Conservation (phyloP, 345 rosid species). For the Lenwebbia sp. region DNA sequence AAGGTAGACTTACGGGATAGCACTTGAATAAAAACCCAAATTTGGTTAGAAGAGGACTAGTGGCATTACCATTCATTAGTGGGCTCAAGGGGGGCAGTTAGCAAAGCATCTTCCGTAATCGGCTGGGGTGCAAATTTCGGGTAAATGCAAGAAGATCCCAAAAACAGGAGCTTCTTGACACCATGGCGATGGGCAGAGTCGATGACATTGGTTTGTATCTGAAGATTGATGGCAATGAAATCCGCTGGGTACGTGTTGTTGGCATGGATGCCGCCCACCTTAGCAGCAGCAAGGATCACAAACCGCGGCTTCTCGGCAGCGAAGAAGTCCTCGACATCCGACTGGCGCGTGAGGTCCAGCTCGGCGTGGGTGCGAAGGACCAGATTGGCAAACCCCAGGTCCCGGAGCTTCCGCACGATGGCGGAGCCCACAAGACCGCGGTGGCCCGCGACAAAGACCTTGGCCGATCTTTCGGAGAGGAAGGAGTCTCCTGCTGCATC, state of each 20-base stretch:
- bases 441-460: constrained; percentile 94
- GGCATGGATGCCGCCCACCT: constrained; percentile 96
- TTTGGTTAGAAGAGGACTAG: background rate
- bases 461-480: constrained; percentile 55
- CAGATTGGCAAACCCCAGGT: constrained; percentile 57
- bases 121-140: constrained; percentile 96
- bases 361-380: constrained; percentile 61
- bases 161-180: constrained; percentile 67
- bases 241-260: constrained; percentile 95
- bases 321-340: constrained; percentile 71
- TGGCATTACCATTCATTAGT: constrained; percentile 79
- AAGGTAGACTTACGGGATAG: background rate
- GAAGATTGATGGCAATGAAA: constrained; percentile 84
- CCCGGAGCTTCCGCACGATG: constrained; percentile 59
- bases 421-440: constrained; percentile 90
- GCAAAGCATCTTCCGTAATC: constrained; percentile 64
- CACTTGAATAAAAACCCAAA: background rate
- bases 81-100: constrained; percentile 79
- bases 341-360: constrained; percentile 80
- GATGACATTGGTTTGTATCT: constrained; percentile 87
- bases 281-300: constrained; percentile 83
- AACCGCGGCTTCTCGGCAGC: constrained; percentile 50
- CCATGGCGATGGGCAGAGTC: constrained; percentile 63
- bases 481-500: constrained; percentile 16
- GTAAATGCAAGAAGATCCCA: constrained; percentile 93